These are phyloP conservation scores for Sanghuangporus weigelae DNA, from an alignment of 1,284 basidiomycete species.

Conservation along the genomic window DNA sequence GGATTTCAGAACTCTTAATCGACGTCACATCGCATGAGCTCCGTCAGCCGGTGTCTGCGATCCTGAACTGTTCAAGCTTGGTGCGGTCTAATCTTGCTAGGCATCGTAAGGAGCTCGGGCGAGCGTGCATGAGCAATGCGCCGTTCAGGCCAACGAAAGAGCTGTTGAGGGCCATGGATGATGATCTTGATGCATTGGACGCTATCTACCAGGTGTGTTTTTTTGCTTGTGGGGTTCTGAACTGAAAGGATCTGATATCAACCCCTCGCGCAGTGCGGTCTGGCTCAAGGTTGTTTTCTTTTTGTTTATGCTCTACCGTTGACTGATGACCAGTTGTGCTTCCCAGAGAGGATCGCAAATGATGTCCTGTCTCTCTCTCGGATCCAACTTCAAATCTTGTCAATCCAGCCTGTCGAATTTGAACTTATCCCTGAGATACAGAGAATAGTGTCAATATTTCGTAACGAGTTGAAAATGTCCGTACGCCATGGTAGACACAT, in stretches of 20 bases:
- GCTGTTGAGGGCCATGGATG: slow-evolving; percentile 30
- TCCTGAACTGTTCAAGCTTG: slow-evolving; percentile 24
- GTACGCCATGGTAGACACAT: background rate
- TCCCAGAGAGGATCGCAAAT: slow-evolving; percentile 32
- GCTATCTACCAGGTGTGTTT: slow-evolving; percentile 23
- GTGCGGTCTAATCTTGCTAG: slow-evolving; percentile 23
- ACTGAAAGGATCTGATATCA: background rate
- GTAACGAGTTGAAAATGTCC: slow-evolving; percentile 34
- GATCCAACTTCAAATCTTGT: slow-evolving; percentile 30
- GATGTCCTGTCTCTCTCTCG: slow-evolving; percentile 36
- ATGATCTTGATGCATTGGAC: slow-evolving; percentile 30
- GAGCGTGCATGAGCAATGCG: slow-evolving; percentile 17
- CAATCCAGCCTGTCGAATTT: slow-evolving; percentile 28
- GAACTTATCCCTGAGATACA: slow-evolving; percentile 28
- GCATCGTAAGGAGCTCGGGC: slow-evolving; percentile 25
- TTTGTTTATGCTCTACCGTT: background rate
- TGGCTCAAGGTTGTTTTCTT: slow-evolving; percentile 26
- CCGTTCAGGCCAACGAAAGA: slow-evolving; percentile 27
- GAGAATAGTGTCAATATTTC: slow-evolving; percentile 31
- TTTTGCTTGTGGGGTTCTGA: background rate
- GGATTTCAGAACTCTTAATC: slow-evolving; percentile 23
- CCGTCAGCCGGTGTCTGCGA: slow-evolving; percentile 27
- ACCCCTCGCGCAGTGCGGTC: slow-evolving; percentile 24
- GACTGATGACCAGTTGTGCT: background rate
- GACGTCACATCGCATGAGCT: slow-evolving; percentile 27